phyloP scores from a whole-genome alignment of 768 basidiomycete species.

The Arthromyces matolae region DNA sequence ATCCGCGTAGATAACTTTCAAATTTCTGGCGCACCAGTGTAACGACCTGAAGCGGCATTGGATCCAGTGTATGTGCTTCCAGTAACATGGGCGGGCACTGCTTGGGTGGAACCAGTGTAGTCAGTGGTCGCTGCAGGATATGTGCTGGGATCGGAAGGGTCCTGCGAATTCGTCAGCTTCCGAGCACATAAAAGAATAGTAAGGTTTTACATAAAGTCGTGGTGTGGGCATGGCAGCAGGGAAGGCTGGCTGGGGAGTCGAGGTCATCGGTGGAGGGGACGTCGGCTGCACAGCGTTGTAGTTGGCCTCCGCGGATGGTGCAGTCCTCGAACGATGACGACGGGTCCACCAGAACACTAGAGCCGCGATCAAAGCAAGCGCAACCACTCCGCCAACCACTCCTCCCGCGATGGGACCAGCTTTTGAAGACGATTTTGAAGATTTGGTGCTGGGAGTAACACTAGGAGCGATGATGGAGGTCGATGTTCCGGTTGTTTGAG shows the following conservation, averaged over 20 bases:
- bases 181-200: neutral
- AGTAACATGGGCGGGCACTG: conserved; percentile 16
- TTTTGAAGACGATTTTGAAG: conserved; percentile 18
- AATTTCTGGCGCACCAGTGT: conserved; percentile 32
- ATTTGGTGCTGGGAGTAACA: neutral
- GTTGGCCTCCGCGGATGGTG: conserved; percentile 19
- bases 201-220: conserved; percentile 36
- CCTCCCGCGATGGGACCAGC: conserved; percentile 62
- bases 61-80: conserved; percentile 15
- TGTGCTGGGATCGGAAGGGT: conserved; percentile 40
- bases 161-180: conserved; percentile 18
- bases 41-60: conserved; percentile 15
- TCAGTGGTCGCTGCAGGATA: conserved; percentile 28
- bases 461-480: conserved; percentile 1
- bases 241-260: conserved; percentile 7
- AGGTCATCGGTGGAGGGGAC: conserved; percentile 15
- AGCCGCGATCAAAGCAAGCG: conserved; percentile 39
- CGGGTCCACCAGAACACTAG: conserved; percentile 26
- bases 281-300: conserved; percentile 10
- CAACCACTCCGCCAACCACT: conserved; percentile 52
- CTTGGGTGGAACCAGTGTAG: conserved; percentile 11
- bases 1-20: no score
- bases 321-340: conserved; percentile 19
- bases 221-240: conserved; percentile 21
- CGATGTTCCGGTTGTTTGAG: conserved; percentile 21